Evolutionary conservation across 768 basidiomycete genomes (phyloP).

Genomic region (Podaxis sp.): DNA sequence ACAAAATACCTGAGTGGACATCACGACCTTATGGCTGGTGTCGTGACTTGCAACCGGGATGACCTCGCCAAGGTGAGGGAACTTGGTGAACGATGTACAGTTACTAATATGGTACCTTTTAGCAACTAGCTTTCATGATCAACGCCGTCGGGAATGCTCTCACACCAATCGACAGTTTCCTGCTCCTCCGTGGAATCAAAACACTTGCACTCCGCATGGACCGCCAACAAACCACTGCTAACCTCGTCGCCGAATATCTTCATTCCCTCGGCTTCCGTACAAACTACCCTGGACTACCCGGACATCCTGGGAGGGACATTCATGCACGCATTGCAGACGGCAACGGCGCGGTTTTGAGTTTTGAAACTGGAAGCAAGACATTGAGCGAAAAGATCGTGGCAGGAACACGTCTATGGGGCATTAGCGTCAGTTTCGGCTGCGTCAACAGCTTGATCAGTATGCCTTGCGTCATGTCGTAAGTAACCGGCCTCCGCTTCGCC

Average conservation of each 20-base stretch:
- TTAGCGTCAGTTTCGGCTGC: slow-evolving; percentile 96
- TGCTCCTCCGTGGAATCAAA: slow-evolving; percentile 93
- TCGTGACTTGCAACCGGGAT: slow-evolving; percentile 88
- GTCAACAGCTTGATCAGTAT: slow-evolving; percentile 98
- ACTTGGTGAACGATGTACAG: neutral
- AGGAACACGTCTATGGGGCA: slow-evolving; percentile 92
- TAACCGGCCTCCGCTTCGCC: slow-evolving; percentile 25
- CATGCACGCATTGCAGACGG: slow-evolving; percentile 91
- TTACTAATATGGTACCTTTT: neutral
- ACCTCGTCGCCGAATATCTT: slow-evolving; percentile 85
- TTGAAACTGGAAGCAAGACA: slow-evolving; percentile 89
- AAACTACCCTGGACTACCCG: slow-evolving; percentile 86
- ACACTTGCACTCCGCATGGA: slow-evolving; percentile 97
- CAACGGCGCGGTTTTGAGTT: slow-evolving; percentile 91
- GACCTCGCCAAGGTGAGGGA: slow-evolving; percentile 57
- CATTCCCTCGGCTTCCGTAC: slow-evolving; percentile 83
- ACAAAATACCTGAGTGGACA: slow-evolving; percentile 98
- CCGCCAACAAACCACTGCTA: slow-evolving; percentile 81
- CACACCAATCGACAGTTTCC: slow-evolving; percentile 94
- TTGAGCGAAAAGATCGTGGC: slow-evolving; percentile 93
- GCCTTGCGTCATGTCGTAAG: slow-evolving; percentile 99
- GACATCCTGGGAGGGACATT: slow-evolving; percentile 83
- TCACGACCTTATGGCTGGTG: slow-evolving; percentile 98
- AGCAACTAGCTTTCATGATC: slow-evolving; percentile 90
- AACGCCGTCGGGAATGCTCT: slow-evolving; percentile 94